A percentile compares a stretch with the other conserved stretches of the same genome.
Conservation (phyloP, 148 eudicot species). For the Rhododendron griersonianum region DNA sequence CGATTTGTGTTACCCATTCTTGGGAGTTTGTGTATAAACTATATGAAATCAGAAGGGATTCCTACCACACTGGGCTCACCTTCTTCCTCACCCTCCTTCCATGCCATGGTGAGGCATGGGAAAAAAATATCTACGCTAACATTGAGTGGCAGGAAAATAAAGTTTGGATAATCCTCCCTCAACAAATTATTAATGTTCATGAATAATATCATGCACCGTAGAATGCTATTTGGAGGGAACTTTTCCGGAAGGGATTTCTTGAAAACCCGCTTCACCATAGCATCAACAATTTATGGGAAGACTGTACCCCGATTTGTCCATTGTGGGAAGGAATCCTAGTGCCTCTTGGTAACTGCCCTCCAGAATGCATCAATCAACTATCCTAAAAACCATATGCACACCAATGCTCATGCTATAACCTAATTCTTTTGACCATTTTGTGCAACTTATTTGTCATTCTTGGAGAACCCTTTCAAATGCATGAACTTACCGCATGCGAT, state of each 20-base stretch:
- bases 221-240: neutral
- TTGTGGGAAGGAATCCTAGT: too few species aligned
- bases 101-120: neutral
- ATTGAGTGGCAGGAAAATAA: neutral
- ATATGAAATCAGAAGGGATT: neutral
- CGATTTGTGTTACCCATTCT: neutral
- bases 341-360: too few species aligned
- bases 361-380: too few species aligned
- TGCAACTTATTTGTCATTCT: neutral
- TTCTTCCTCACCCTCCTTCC: neutral
- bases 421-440: neutral
- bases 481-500: neutral
- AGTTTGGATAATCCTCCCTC: neutral
- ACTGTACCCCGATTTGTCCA: neutral
- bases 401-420: too few species aligned
- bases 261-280: neutral
- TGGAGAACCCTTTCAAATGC: conserved; percentile 1
- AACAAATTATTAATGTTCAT: neutral
- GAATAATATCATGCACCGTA: neutral
- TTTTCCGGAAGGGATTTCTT: neutral
- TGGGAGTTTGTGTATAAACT: neutral
- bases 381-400: too few species aligned
- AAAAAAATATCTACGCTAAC: neutral
- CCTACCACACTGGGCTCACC: neutral
- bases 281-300: neutral